phyloP scores from a whole-genome alignment of 805 yeast genomes.

The Sugiyamaella qingdaonensis region DNA sequence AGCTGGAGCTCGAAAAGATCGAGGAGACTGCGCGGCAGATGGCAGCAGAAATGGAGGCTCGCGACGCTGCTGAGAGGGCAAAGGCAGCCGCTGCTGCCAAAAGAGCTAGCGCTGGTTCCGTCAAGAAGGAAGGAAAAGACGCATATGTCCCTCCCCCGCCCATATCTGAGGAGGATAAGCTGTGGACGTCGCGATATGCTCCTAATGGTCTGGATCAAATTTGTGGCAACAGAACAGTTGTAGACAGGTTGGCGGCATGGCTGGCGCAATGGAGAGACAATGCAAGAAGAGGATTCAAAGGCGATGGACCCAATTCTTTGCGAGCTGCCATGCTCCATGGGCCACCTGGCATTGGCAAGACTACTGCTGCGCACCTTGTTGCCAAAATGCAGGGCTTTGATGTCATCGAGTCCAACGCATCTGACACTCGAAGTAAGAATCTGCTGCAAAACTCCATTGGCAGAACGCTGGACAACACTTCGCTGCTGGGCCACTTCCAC shows the following conservation, averaged over 20 bases:
- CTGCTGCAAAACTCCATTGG: conserved; percentile 65
- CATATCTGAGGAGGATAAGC: conserved; percentile 33
- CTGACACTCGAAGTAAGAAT: conserved; percentile 81
- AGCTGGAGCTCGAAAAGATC: conserved; percentile 59
- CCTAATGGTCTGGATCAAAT: conserved; percentile 72
- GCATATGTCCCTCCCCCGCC: background rate
- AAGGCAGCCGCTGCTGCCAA: conserved; percentile 20
- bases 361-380: conserved; percentile 81
- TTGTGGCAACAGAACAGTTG: conserved; percentile 84
- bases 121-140: background rate
- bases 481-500: conserved; percentile 70
- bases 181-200: conserved; percentile 94
- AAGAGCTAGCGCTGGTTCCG: background rate
- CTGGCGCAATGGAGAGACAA: conserved; percentile 66
- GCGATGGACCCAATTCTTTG: conserved; percentile 60
- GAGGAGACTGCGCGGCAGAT: conserved; percentile 48
- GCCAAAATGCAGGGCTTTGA: conserved; percentile 77
- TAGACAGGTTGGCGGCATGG: conserved; percentile 69
- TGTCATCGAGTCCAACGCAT: conserved; percentile 82
- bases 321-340: conserved; percentile 88
- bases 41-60: conserved; percentile 42
- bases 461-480: conserved; percentile 71
- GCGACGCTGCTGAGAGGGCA: background rate
- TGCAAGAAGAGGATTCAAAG: conserved; percentile 48
- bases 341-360: conserved; percentile 94